These are phyloP conservation scores for Fusarium musae DNA, from an alignment of 2,329 filamentous ascomycete genomes.

Conservation along the genomic window DNA sequence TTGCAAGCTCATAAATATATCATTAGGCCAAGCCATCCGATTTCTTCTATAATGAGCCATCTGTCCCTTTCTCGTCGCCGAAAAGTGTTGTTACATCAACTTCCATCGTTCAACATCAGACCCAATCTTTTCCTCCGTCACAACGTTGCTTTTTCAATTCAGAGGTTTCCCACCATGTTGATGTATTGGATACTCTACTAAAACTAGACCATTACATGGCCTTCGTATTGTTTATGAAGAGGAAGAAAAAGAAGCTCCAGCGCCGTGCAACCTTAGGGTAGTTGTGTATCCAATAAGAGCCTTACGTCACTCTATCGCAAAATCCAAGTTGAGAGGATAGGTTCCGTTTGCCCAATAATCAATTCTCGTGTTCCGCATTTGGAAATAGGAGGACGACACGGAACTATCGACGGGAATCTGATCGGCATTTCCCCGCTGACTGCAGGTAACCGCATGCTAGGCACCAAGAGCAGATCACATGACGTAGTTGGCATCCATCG, in stretches of 20 bases:
- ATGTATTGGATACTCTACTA: too few species aligned
- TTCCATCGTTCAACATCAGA: neutral
- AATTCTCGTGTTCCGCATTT: constrained; percentile 32
- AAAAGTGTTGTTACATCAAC: neutral
- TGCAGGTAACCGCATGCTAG: constrained; percentile 30
- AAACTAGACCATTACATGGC: neutral
- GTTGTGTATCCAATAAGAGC: neutral
- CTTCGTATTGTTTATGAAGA: neutral
- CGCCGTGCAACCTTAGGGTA: constrained; percentile 6
- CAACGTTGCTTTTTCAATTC: neutral
- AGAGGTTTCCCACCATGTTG: neutral
- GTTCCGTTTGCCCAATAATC: constrained; percentile 1
- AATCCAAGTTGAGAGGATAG: constrained; percentile 5
- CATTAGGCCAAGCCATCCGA: neutral
- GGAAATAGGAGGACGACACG: constrained; percentile 16
- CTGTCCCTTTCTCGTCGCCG: neutral
- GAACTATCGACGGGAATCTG: constrained; percentile 34
- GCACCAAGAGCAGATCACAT: constrained; percentile 34
- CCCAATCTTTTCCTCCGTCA: neutral
- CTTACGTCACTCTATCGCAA: constrained; percentile 9
- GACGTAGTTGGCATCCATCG: constrained; percentile 33
- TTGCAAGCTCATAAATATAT: neutral
- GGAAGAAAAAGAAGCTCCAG: neutral
- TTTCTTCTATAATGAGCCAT: neutral
- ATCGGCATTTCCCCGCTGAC: constrained; percentile 38